Percentiles rank a stretch among this genome's conserved stretches.
phyloP scores from a whole-genome alignment of 2,329 filamentous ascomycete species.

The Paecilomyces variotii region DNA sequence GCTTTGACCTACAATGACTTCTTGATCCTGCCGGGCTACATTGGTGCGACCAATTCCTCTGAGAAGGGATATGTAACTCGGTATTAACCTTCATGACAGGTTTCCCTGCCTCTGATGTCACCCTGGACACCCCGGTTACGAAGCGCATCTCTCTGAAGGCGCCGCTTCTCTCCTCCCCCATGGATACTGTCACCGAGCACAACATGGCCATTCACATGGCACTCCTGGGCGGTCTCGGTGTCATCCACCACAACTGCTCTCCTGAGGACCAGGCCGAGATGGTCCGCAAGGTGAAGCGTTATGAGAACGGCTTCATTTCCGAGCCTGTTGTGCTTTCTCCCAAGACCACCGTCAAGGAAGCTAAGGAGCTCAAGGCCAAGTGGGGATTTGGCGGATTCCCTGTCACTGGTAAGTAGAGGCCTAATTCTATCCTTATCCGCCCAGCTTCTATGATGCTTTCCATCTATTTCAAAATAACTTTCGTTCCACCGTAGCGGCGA shows the following conservation, averaged over 20 bases:
- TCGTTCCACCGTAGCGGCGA: conserved; percentile 99
- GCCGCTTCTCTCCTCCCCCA: conserved; percentile 92
- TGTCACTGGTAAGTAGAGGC: conserved; percentile 74
- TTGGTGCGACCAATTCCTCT: conserved; percentile 48
- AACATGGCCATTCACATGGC: conserved; percentile 96
- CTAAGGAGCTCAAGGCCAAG: conserved; percentile 86
- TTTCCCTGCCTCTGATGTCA: conserved; percentile 84
- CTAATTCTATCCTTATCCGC: conserved; percentile 9
- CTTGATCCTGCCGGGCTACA: conserved; percentile 91
- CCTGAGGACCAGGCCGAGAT: conserved; percentile 95
- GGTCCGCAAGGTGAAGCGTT: conserved; percentile 98
- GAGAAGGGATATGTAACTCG: conserved; percentile 1
- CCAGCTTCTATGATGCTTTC: conserved; percentile 59
- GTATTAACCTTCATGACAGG: conserved; percentile 36
- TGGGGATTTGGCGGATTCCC: conserved; percentile 99
- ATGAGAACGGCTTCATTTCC: conserved; percentile 97
- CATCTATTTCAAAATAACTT: conserved; percentile 79
- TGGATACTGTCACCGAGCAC: conserved; percentile 99
- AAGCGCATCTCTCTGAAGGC: conserved; percentile 95
- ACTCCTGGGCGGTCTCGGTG: conserved; percentile 53
- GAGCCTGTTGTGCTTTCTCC: conserved; percentile 90
- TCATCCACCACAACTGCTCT: conserved; percentile 99
- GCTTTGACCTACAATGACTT: conserved; percentile 99
- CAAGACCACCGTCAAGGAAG: conserved; percentile 81
- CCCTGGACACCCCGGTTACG: conserved; percentile 83